Conservation (phyloP, 164 flowering plant genomes). For the Dillenia suffruticosa region DNA sequence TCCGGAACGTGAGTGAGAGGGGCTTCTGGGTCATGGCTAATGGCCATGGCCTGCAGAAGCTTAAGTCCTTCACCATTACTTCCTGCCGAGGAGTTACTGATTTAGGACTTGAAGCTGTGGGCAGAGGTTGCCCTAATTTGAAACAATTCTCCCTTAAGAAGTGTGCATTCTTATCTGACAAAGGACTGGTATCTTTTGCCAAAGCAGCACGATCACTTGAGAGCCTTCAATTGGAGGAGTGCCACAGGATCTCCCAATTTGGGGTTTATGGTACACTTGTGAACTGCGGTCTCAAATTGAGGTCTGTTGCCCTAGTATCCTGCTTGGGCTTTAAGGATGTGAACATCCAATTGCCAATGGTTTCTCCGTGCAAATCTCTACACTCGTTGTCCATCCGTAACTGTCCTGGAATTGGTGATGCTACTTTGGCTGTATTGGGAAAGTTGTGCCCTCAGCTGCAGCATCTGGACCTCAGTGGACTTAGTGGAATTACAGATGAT, state of each 20-base stretch:
- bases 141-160: constrained; percentile 47
- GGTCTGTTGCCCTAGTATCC: constrained; percentile 44
- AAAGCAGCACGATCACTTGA: constrained; percentile 55
- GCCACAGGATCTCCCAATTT: constrained; percentile 60
- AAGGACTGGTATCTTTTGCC: constrained; percentile 53
- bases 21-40: constrained; percentile 89
- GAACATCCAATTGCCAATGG: constrained; percentile 14
- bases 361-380: constrained; percentile 47
- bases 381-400: constrained; percentile 43
- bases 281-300: constrained; percentile 48
- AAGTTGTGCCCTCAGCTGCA: constrained; percentile 61
- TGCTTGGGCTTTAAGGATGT: constrained; percentile 62
- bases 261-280: constrained; percentile 54
- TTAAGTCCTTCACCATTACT: constrained; percentile 39
- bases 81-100: constrained; percentile 72
- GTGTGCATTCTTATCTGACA: constrained; percentile 57
- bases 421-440: constrained; percentile 45
- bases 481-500: constrained; percentile 53
- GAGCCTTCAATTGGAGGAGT: constrained; percentile 63
- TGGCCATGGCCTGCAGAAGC: constrained; percentile 57
- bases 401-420: constrained; percentile 71
- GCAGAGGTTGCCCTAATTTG: constrained; percentile 65
- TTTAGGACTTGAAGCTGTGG: constrained; percentile 57
- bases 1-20: constrained; percentile 56
- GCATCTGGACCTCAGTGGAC: constrained; percentile 53